phyloP scores from a whole-genome alignment of 495 filamentous ascomycete species.

The Hypoxylon rickii region DNA sequence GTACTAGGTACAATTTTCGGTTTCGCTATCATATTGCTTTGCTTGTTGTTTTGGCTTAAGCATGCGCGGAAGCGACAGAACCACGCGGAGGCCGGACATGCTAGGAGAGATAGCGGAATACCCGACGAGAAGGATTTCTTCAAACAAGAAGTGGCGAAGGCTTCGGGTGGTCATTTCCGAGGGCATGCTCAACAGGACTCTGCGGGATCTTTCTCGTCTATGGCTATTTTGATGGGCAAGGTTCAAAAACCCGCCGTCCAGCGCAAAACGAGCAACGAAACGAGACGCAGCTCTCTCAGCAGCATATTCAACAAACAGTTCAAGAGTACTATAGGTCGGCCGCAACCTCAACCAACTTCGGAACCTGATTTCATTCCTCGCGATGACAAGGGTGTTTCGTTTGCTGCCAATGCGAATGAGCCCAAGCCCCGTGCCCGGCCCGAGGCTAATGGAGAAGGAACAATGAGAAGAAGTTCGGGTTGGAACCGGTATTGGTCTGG shows the following conservation, averaged over 20 bases:
- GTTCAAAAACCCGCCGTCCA: slow-evolving; percentile 44
- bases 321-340: slow-evolving; percentile 59
- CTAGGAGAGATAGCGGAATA: slow-evolving; percentile 55
- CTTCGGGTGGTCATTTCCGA: slow-evolving; percentile 48
- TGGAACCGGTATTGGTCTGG: slow-evolving; percentile 67
- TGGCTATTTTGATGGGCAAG: slow-evolving; percentile 61
- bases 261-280: slow-evolving; percentile 54
- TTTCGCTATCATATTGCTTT: slow-evolving; percentile 67
- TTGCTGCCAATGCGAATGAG: slow-evolving; percentile 42
- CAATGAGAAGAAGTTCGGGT: slow-evolving; percentile 58
- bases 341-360: slow-evolving; percentile 48
- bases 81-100: slow-evolving; percentile 51
- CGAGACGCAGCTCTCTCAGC: slow-evolving; percentile 47
- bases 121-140: slow-evolving; percentile 59
- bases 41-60: slow-evolving; percentile 70
- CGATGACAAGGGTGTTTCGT: slow-evolving; percentile 50
- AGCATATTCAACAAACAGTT: slow-evolving; percentile 56
- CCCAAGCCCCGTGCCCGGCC: slow-evolving; percentile 43
- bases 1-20: slow-evolving; percentile 80
- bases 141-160: slow-evolving; percentile 59
- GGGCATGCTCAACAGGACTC: slow-evolving; percentile 54
- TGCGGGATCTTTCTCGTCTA: slow-evolving; percentile 56
- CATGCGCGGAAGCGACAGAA: slow-evolving; percentile 55
- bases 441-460: slow-evolving; percentile 26
- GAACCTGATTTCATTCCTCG: slow-evolving; percentile 31